phyloP scores from a whole-genome alignment of 306 rosid species.

The Delonix regia region DNA sequence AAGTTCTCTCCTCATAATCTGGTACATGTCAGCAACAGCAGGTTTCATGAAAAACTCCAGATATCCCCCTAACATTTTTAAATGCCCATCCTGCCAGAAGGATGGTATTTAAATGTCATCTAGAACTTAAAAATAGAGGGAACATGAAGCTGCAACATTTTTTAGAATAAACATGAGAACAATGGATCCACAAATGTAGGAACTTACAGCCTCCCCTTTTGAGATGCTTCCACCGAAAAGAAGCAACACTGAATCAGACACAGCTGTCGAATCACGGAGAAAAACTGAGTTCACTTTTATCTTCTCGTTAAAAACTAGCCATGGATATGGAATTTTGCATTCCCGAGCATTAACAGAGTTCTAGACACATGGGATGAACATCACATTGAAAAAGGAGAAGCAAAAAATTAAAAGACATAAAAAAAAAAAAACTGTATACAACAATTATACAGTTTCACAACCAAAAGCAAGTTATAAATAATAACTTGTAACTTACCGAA shows the following conservation, averaged over 20 bases:
- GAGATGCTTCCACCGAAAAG: constrained; percentile 86
- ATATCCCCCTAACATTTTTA: constrained; percentile 95
- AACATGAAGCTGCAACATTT: constrained; percentile 2
- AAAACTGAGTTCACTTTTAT: constrained; percentile 95
- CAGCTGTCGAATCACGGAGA: constrained; percentile 95
- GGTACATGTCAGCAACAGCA: constrained; percentile 71
- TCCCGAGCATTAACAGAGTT: constrained; percentile 96
- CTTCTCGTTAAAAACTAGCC: constrained; percentile 97
- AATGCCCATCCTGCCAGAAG: constrained; percentile 75
- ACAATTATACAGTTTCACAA: constrained; percentile 15
- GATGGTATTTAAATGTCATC: constrained; percentile 15
- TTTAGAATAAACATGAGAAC: background rate
- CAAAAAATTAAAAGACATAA: constrained; percentile 22
- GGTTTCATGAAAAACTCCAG: constrained; percentile 91
- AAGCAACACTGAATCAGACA: constrained; percentile 82
- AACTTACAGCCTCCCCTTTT: constrained; percentile 73
- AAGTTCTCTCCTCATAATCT: constrained; percentile 67
- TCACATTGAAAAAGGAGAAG: constrained; percentile 31
- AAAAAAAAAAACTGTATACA: constrained; percentile 3
- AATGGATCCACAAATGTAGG: constrained; percentile 1
- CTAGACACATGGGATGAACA: constrained; percentile 51
- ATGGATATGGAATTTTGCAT: constrained; percentile 84
- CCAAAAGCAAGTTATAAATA: constrained; percentile 22
- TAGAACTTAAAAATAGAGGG: constrained; percentile 12
- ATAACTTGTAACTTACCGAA: constrained; percentile 56